Evolutionary conservation across 2,329 filamentous ascomycete genomes (phyloP), one percentile per base, ranked within the genome.

Genomic region (Magnaporthiopsis poae): DNA sequence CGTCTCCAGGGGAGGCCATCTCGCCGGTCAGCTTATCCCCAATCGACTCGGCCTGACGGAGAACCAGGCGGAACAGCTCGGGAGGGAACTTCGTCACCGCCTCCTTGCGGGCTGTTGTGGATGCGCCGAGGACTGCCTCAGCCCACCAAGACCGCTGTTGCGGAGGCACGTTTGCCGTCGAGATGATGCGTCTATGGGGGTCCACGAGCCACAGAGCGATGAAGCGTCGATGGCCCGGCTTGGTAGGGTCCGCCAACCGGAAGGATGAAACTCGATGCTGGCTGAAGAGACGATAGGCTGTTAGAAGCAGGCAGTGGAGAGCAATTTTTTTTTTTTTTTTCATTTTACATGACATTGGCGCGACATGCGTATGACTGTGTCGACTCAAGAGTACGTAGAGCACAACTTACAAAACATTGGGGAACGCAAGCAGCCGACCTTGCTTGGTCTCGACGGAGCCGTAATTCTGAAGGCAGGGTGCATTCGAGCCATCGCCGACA

Each of bases 141-240:
- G 71, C 72, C 75, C 74, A 78, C 76, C 76, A 78, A 63, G 76
- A 73, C 60, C 70, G 69, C 35, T 71, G 74, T 68, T 79, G 76
- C 5, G 78, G 77, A n/a, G 77, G 77, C n/a, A 78, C 76, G 46
- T 77, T 75, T 31, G 72, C 73, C 0, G 76, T 76, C 3, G 75
- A 86, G 12, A 84, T 77, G 63, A 88, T 78, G 8, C 79, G 79
- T 5, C 75, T 70, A 36, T 80, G 71, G 0, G 86, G 86, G 69
- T 88, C 85, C 2, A 88, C 81, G 1, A 89, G 78, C 72, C 82
- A 88, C 59, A 88, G 76, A 0, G 82, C 82, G 0, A 88, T 74
- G 66, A 88, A 82, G 69, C 83, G 82, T 18, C 82, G 76, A 70
- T 87, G 82, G 2, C 86, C 86, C 0, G 82, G 79, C 66, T 79